Percentiles rank a stretch among this genome's conserved stretches.
phyloP scores from a whole-genome alignment of 176 grass and related monocot species.

The Coix lacrymajobi region DNA sequence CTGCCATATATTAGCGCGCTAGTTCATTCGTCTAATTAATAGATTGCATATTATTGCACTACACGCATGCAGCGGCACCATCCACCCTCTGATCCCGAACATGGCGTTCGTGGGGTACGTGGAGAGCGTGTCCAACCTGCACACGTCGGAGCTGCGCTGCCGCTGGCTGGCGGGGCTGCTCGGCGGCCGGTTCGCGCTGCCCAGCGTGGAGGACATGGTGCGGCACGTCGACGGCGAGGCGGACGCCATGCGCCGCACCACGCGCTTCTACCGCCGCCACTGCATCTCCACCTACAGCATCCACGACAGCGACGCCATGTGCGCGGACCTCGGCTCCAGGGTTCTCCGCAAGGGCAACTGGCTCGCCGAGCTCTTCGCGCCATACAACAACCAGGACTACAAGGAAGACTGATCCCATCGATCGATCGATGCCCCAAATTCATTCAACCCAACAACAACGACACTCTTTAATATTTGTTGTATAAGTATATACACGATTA shows the following conservation, averaged over 20 bases:
- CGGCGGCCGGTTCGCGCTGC: constrained; percentile 52
- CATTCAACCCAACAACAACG: neutral
- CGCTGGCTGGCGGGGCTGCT: constrained; percentile 82
- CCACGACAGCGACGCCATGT: constrained; percentile 96
- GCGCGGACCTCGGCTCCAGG: constrained; percentile 65
- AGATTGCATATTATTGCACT: too few relatives aligned
- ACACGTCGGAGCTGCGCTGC: constrained; percentile 94
- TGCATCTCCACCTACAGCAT: constrained; percentile 99
- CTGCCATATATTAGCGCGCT: too few relatives aligned
- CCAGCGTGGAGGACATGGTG: constrained; percentile 51
- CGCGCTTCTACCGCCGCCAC: constrained; percentile 91
- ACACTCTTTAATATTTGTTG: neutral
- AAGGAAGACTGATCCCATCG: constrained; percentile 27
- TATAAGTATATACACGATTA: neutral
- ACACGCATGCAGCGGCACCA: constrained; percentile 48
- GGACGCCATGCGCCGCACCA: constrained; percentile 82
- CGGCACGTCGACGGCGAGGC: constrained; percentile 53
- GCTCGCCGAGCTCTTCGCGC: constrained; percentile 75
- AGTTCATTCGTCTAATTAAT: too few relatives aligned
- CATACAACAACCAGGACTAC: constrained; percentile 94
- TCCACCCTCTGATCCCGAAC: constrained; percentile 88
- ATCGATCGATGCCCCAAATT: neutral
- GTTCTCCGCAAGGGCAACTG: constrained; percentile 68
- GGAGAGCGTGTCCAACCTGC: constrained; percentile 98
- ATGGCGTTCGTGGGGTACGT: constrained; percentile 99